Evolutionary conservation across 768 basidiomycete genomes (phyloP).

Genomic region (Galerina sulciceps): DNA sequence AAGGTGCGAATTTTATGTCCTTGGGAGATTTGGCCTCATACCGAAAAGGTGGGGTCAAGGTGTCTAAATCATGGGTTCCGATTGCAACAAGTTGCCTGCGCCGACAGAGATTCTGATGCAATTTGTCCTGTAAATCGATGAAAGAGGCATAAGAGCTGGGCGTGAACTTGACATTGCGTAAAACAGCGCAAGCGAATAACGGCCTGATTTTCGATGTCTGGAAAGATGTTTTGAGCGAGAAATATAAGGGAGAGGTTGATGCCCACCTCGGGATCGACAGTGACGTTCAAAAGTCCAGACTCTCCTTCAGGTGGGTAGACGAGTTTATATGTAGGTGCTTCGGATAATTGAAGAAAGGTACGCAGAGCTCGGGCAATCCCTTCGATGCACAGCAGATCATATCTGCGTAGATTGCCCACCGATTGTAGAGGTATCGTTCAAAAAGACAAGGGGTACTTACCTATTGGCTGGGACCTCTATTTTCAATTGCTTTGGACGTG

Average conservation of each 20-base stretch:
- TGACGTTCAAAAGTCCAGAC: conserved; percentile 65
- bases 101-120: conserved; percentile 95
- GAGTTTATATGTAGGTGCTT: conserved; percentile 74
- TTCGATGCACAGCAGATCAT: conserved; percentile 96
- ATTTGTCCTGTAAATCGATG: conserved; percentile 99
- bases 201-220: conserved; percentile 87
- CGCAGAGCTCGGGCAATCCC: conserved; percentile 88
- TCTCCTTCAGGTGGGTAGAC: conserved; percentile 74
- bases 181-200: conserved; percentile 87
- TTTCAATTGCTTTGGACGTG: conserved; percentile 80
- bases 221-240: not conserved
- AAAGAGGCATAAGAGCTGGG: conserved; percentile 91
- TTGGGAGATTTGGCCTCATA: conserved; percentile 83
- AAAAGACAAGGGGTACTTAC: conserved; percentile 35
- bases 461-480: conserved; percentile 99
- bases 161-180: conserved; percentile 90
- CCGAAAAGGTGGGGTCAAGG: conserved; percentile 83
- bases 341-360: conserved; percentile 75
- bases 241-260: not conserved
- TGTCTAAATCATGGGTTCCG: conserved; percentile 97
- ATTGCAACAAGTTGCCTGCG: conserved; percentile 91
- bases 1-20: conserved; percentile 89
- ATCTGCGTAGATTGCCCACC: conserved; percentile 52
- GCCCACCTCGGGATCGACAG: conserved; percentile 73
- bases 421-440: conserved; percentile 7